Evolutionary conservation across 2,329 filamentous ascomycete genomes (phyloP).

Genomic region (Taxawa tesnikishii): DNA sequence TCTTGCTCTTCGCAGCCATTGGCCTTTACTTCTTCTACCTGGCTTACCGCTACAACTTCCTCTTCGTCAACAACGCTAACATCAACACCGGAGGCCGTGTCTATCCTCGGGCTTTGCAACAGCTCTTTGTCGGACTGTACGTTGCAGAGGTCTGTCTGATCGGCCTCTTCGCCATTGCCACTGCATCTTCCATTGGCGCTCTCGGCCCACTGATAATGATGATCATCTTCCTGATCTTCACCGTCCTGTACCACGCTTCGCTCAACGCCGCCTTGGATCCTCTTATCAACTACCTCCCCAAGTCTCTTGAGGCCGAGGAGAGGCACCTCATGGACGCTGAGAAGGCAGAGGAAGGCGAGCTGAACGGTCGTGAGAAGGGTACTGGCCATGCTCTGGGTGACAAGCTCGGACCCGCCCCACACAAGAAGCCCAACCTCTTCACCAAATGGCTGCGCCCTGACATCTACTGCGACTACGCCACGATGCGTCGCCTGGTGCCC

Average conservation of each 20-base stretch:
- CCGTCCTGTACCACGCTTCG: constrained; percentile 61
- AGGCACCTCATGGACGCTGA: constrained; percentile 19
- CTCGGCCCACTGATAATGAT: constrained; percentile 63
- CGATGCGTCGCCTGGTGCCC: constrained; percentile 59
- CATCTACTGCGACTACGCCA: constrained; percentile 58
- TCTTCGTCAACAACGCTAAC: constrained; percentile 71
- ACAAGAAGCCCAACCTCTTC: constrained; percentile 42
- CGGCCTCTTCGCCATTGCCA: constrained; percentile 63
- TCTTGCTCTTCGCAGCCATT: constrained; percentile 68
- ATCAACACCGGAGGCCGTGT: constrained; percentile 82
- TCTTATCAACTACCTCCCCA: constrained; percentile 64
- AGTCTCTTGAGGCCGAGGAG: constrained; percentile 24
- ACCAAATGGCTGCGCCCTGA: constrained; percentile 65
- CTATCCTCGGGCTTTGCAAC: constrained; percentile 78
- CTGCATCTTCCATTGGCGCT: constrained; percentile 33
- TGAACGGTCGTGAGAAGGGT: constrained; percentile 18
- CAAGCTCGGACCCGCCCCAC: constrained; percentile 20
- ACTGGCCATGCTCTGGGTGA: constrained; percentile 23
- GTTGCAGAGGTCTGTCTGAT: constrained; percentile 72
- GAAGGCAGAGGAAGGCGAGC: constrained; percentile 15
- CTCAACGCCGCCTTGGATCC: constrained; percentile 64
- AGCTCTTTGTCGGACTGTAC: constrained; percentile 75
- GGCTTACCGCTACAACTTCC: constrained; percentile 79
- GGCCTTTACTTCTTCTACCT: constrained; percentile 74
- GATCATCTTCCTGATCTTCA: constrained; percentile 64